Base-by-base conservation (phyloP, 192 early-diverging fungal species). In the Coemansia sp. region DNA sequence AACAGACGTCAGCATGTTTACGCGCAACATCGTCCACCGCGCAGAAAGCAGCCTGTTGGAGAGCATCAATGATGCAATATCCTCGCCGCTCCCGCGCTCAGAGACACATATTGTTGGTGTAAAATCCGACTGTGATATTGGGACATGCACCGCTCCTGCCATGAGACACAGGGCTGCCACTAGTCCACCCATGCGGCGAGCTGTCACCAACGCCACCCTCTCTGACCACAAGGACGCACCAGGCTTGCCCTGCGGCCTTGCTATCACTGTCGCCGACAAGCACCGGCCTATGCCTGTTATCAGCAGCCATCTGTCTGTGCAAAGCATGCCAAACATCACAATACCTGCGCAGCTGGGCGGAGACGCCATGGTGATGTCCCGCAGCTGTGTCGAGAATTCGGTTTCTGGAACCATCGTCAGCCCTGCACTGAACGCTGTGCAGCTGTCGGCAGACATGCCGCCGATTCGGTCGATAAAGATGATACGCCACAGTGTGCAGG, bases 41-140 rank as follows among this genome's bases (percentile, higher is more conserved):
- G 66, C 62, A 8, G 65, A 64, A 31, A 50, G 55, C 25, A 50
- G 59, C 20, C 53, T 78, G 15, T n/a, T 65, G 23, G 62, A 68
- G 28, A 63, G 62, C 55, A 64, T 78, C n/a, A 62, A 50, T 23
- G 75, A 78, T 11, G 75, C 75, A 25, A 71, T 78, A 17, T 40
- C 75, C 17, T 72, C 69, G 6, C 69, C 75, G 13, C 55, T 78
- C 17, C 75, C 75, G 4, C 75, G 69, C 59, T 52, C 55, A 19
- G 62, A 64, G 36, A 62, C 69, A 22, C 69, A 72, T 29, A 72
- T 78, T 61, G 55, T 72, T 23, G 52, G 62, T 7, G 66, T 72
- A 1, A 57, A 50, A 44, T 56, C 75, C 1, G 75, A 78, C 47
- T 40, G 50, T 34, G 75, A 71, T 27, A 54, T 44, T 34, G 65